phyloP scores from a whole-genome alignment of 306 rosid genomes.

The Cajanus cajan region DNA sequence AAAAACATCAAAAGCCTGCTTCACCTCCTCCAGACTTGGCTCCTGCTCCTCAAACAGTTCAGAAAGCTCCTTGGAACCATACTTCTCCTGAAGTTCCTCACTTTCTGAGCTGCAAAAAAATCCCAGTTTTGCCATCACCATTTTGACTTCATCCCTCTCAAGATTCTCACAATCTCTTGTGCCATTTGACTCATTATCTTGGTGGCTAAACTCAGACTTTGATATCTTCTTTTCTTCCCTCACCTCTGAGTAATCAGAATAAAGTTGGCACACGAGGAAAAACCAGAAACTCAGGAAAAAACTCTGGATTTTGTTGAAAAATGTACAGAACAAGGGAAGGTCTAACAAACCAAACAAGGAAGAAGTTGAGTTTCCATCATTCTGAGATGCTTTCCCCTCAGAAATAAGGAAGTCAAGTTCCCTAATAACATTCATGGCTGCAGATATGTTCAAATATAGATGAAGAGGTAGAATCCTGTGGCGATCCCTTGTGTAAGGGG shows the following conservation, averaged over 20 bases:
- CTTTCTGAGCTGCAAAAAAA: constrained; percentile 54
- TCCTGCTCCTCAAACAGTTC: constrained; percentile 75
- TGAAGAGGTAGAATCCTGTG: constrained; percentile 6
- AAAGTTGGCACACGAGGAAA: constrained; percentile 22
- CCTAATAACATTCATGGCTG: neutral
- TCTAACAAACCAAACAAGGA: constrained; percentile 28
- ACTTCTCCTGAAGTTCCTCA: constrained; percentile 40
- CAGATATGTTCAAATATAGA: neutral
- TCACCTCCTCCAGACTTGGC: constrained; percentile 83
- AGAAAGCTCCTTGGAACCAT: constrained; percentile 43
- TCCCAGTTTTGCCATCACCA: constrained; percentile 60
- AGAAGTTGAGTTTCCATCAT: neutral
- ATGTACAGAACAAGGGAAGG: neutral
- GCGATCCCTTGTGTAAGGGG: constrained; percentile 1
- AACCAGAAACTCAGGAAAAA: constrained; percentile 26
- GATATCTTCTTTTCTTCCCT: neutral
- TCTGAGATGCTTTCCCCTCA: constrained; percentile 30
- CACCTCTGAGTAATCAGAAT: constrained; percentile 20
- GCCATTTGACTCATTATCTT: neutral
- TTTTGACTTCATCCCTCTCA: constrained; percentile 51
- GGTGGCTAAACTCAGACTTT: constrained; percentile 23
- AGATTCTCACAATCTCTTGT: constrained; percentile 41
- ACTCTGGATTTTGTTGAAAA: neutral
- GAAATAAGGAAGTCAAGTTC: constrained; percentile 22
- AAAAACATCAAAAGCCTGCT: constrained; percentile 82